Conservation (phyloP, 805 yeast genomes). For the Candida insectorum region DNA sequence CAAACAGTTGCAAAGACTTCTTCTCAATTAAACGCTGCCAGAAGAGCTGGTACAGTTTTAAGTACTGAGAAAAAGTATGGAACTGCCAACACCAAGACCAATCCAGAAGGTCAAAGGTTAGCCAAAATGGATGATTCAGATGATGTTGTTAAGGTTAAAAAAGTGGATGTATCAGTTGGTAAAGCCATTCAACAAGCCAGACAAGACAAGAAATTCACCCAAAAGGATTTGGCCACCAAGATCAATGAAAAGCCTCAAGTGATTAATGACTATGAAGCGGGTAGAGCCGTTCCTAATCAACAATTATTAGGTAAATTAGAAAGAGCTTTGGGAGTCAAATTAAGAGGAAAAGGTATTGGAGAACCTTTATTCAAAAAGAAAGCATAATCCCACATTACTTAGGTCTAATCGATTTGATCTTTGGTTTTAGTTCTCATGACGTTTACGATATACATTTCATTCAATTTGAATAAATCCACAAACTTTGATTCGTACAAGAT, state of each 20-base stretch:
- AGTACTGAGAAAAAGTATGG: constrained; percentile 93
- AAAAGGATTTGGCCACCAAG: constrained; percentile 94
- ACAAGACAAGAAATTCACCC: constrained; percentile 83
- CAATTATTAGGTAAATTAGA: constrained; percentile 90
- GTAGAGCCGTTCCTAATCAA: constrained; percentile 95
- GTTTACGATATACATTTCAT: too few relatives aligned
- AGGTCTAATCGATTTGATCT: too few relatives aligned
- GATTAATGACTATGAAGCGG: constrained; percentile 94
- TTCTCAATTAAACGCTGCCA: constrained; percentile 84
- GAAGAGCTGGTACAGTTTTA: constrained; percentile 85
- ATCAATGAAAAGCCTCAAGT: constrained; percentile 95
- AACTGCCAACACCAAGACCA: constrained; percentile 51
- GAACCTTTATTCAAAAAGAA: constrained; percentile 70
- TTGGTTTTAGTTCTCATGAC: too few relatives aligned
- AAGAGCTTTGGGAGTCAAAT: constrained; percentile 88
- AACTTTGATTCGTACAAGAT: too few relatives aligned
- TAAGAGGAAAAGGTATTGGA: constrained; percentile 95
- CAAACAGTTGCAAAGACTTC: constrained; percentile 76
- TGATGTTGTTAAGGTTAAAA: constrained; percentile 90
- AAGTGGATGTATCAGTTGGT: constrained; percentile 81
- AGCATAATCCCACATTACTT: constrained; percentile 9
- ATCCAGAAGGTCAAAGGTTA: constrained; percentile 91
- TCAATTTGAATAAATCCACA: too few relatives aligned
- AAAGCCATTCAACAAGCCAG: constrained; percentile 82
- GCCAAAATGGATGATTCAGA: constrained; percentile 91